These are phyloP conservation scores for Daldinia bambusicola DNA, from an alignment of 495 filamentous ascomycete genomes.

Conservation along the genomic window DNA sequence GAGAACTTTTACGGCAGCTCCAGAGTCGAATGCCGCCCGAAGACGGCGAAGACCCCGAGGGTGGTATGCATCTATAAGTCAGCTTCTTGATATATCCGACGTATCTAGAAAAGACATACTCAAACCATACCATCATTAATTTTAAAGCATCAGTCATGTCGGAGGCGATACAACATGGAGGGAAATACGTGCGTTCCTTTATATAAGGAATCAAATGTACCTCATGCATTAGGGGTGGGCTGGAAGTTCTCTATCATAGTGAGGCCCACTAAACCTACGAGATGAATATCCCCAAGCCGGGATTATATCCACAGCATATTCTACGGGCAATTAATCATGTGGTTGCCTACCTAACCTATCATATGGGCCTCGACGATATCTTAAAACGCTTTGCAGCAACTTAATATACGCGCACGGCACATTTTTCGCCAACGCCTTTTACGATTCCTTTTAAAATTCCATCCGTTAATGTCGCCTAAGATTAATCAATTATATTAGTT, in stretches of 20 bases:
- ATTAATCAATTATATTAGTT: too few relatives aligned
- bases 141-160: background rate
- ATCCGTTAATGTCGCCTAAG: background rate
- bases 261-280: background rate
- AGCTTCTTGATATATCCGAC: background rate
- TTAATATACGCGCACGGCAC: background rate
- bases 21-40: conserved; percentile 44
- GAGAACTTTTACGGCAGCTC: conserved; percentile 57
- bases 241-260: background rate
- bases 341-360: background rate
- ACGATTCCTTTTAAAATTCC: background rate
- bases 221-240: background rate
- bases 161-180: background rate
- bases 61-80: conserved; percentile 72
- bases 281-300: background rate
- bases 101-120: background rate
- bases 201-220: background rate
- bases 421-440: background rate
- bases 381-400: background rate
- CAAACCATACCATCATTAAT: background rate
- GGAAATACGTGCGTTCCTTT: background rate
- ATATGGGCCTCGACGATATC: background rate
- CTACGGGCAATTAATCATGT: background rate
- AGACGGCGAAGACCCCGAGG: conserved; percentile 61
- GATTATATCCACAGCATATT: background rate